Base-by-base conservation (phyloP, 163 green algal species). In the Scenedesmus sp. region DNA sequence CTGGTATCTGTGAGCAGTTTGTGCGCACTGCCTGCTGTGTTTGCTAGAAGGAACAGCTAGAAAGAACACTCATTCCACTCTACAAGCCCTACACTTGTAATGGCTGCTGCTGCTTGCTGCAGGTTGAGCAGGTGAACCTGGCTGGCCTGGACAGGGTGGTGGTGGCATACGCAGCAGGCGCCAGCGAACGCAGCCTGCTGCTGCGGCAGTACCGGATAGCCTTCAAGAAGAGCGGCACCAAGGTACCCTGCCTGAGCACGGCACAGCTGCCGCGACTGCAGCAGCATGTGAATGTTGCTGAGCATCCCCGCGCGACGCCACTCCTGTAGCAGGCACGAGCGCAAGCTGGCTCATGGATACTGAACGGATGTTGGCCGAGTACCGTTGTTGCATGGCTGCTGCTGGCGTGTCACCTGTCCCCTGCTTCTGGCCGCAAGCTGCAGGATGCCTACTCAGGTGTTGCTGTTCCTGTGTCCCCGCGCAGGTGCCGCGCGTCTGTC, bases 181-280 rank as follows among this genome's bases (percentile, higher is more conserved):
- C 95, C 46, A 91, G 46, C 6, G 88, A 91, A 42, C 53, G 93
- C 76, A 78, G 51, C 76, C 43, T 93, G 59, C 78, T 93, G 3
- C 18, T 99, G 15, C 94, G 98, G 73, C 97, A 99, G 90, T 99
- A 98, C 91, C 90, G 86, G 24, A 95, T 99, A 78, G 92, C 93
- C 46, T 93, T 99, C 44, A 99, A 99, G 89, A 99, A 98, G 93
- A 97, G 94, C 15, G 97, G 97, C 33, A 97, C 83, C 22, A 93
- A 90, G 89, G 89, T 86, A 49, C 7, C 46, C 49, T 46, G 76
- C 20, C n/a, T 16, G 2, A n/a, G 20, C 56, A 70, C 7, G 3
- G 51, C 5, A 18, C 1, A 22, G 56, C 56, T 61, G 72, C 76
- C 59, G 76, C 76, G 59, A 22, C 22, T 5, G 16, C 0, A 18